A percentile compares a stretch with the other conserved stretches of the same genome.
These are phyloP conservation scores for Apiospora marii DNA, from an alignment of 2,329 filamentous ascomycete species.

Conservation along the genomic window DNA sequence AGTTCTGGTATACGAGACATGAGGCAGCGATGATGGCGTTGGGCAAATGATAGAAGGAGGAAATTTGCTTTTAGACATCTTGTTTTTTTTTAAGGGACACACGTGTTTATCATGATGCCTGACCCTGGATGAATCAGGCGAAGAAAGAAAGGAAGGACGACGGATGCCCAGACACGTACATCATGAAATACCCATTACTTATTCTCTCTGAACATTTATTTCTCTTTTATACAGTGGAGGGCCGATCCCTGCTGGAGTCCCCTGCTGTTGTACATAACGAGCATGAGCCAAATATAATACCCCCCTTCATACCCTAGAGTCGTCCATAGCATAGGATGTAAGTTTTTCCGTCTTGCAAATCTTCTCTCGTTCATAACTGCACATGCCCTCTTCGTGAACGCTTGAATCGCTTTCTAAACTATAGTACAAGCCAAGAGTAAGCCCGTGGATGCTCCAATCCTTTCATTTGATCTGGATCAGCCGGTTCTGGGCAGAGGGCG, in stretches of 20 bases:
- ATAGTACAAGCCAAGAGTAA: not conserved
- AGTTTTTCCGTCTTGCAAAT: not conserved
- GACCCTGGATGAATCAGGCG: not conserved
- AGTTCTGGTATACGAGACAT: conserved; percentile 7
- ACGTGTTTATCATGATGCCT: not conserved
- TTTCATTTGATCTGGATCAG: not conserved
- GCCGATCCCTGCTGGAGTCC: not conserved
- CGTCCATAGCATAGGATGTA: not conserved
- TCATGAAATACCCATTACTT: conserved; percentile 7
- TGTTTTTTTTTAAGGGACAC: not conserved
- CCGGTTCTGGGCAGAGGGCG: not conserved
- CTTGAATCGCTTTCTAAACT: not conserved
- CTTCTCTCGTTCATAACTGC: not conserved
- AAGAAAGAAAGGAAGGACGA: not conserved
- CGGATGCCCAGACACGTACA: not conserved
- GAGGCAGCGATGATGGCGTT: conserved; percentile 8
- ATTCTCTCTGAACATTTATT: not conserved
- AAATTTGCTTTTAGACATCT: not conserved
- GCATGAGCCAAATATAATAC: conserved; percentile 25
- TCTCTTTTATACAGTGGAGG: not conserved
- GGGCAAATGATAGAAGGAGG: not conserved
- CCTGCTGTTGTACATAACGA: conserved; percentile 19
- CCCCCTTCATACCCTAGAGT: not conserved
- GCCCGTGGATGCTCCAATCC: not conserved
- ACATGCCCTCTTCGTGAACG: not conserved